Evolutionary conservation across 176 grass and related monocot species (phyloP).

Genomic region (Zoysia pacifica): DNA sequence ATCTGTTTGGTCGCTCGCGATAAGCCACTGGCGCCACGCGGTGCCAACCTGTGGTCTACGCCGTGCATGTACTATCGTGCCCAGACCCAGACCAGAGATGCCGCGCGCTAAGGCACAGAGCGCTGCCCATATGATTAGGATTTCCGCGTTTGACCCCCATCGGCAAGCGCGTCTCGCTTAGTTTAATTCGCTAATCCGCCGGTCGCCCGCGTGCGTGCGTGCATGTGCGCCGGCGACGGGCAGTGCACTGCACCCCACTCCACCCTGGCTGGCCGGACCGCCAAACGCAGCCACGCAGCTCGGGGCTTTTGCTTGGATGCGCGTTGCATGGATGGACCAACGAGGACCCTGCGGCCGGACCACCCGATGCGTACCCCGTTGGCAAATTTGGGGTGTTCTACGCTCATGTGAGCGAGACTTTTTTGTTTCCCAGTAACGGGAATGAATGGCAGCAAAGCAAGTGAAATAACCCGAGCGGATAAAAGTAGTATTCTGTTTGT

Average conservation of each 20-base stretch:
- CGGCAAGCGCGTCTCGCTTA: not conserved
- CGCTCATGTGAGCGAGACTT: not conserved
- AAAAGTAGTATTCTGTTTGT: not conserved
- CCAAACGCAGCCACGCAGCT: not conserved
- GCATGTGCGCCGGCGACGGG: not conserved
- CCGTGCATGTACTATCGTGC: too few relatives aligned
- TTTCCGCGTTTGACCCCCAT: not conserved
- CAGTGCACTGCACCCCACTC: not conserved
- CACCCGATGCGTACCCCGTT: not conserved
- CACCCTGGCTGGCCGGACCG: not conserved
- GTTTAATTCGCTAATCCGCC: not conserved
- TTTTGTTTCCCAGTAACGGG: not conserved
- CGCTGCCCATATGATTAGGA: not conserved
- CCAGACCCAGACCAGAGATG: not conserved
- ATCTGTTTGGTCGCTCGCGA: not conserved
- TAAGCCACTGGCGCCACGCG: constrained; percentile 7
- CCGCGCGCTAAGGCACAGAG: not conserved
- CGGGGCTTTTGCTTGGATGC: not conserved
- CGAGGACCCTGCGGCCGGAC: not conserved
- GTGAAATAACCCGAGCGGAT: not conserved
- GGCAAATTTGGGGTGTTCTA: not conserved
- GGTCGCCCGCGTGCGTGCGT: not conserved
- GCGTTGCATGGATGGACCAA: not conserved
- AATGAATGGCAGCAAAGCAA: too few relatives aligned
- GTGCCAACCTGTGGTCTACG: constrained; percentile 21